phyloP scores from a whole-genome alignment of 352 stramenopile genomes.

The Blastocystis hominis region DNA sequence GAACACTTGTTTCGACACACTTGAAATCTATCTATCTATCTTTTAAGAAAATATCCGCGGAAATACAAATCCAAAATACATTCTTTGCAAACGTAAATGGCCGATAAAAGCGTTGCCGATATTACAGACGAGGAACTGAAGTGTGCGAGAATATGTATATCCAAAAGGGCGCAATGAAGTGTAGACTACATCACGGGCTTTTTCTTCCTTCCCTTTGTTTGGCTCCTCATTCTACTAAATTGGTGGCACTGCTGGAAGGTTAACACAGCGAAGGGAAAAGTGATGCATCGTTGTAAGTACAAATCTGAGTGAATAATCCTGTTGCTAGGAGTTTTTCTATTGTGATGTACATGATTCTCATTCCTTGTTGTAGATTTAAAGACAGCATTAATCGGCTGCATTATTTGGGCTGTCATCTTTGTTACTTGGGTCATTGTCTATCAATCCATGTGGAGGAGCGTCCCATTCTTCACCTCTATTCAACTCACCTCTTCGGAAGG shows the following conservation, averaged over 20 bases:
- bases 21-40: not conserved
- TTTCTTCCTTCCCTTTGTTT: conserved; percentile 33
- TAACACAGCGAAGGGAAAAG: conserved; percentile 30
- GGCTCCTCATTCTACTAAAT: conserved; percentile 40
- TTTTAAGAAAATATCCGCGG: not conserved
- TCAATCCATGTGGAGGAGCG: not conserved
- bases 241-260: conserved; percentile 27
- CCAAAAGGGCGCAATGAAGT: not conserved
- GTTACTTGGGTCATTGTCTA: conserved; percentile 1
- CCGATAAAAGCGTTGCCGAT: not conserved
- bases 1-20: not conserved
- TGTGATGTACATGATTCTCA: not conserved
- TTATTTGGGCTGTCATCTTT: conserved; percentile 12
- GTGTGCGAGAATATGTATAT: conserved; percentile 33
- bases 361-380: conserved; percentile 18
- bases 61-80: not conserved
- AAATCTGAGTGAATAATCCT: not conserved
- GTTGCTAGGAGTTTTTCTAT: not conserved
- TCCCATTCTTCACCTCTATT: conserved; percentile 16
- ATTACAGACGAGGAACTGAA: conserved; percentile 23
- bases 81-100: not conserved
- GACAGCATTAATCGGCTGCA: not conserved
- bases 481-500: conserved; percentile 14
- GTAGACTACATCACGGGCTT: conserved; percentile 40
- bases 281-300: conserved; percentile 27